Conservation (phyloP, 2,329 filamentous ascomycete species). For the Tympanopsis confertula region DNA sequence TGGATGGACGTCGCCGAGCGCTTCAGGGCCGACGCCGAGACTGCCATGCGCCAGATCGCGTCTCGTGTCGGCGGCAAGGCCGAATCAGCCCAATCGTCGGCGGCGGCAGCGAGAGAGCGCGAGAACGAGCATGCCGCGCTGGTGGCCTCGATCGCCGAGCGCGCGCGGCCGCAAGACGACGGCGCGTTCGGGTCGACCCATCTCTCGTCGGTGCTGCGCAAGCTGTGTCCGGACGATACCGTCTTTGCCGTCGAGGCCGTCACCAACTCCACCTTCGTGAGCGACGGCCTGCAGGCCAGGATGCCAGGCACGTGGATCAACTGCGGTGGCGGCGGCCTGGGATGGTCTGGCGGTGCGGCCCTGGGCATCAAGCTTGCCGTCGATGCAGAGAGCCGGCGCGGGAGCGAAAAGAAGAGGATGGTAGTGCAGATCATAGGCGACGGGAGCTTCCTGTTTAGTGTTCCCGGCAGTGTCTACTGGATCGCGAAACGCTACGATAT, state of each 20-base stretch:
- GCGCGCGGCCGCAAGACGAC: neutral
- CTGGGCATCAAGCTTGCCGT: conserved; percentile 36
- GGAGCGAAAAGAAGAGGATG: conserved; percentile 25
- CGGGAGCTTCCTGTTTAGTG: conserved; percentile 42
- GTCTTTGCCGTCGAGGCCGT: conserved; percentile 69
- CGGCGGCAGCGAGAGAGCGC: neutral
- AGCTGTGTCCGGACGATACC: conserved; percentile 31
- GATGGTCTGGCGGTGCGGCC: conserved; percentile 38
- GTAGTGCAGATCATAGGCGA: conserved; percentile 45
- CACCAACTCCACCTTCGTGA: conserved; percentile 53
- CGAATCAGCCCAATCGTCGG: neutral
- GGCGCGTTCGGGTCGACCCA: conserved; percentile 9
- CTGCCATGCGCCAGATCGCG: conserved; percentile 57
- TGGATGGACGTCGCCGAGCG: conserved; percentile 56
- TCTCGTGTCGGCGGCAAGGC: neutral
- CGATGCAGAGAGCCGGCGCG: conserved; percentile 19
- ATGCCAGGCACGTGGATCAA: conserved; percentile 38
- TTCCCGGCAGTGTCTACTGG: conserved; percentile 43
- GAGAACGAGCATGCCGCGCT: neutral
- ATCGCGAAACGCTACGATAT: conserved; percentile 40
- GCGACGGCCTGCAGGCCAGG: conserved; percentile 55
- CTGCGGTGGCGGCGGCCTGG: conserved; percentile 38
- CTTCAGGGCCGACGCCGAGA: conserved; percentile 54
- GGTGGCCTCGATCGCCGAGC: neutral
- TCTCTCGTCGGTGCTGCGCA: neutral